Conservation (phyloP, 1,284 basidiomycete species). For the Cystobasidium slooffiae region DNA sequence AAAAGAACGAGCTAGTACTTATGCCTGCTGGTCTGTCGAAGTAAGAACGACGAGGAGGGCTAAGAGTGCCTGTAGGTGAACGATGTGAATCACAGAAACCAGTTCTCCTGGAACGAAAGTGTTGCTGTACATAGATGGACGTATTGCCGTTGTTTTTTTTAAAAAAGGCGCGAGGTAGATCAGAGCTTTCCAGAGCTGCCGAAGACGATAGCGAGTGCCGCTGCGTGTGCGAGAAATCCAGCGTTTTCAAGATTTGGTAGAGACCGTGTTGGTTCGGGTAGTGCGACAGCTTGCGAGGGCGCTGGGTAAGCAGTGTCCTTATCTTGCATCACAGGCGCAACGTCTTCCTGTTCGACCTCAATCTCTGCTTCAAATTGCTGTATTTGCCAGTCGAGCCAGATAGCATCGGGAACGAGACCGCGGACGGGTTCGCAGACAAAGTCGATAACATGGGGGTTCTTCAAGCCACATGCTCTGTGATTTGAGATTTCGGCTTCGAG, state of each 20-base stretch:
- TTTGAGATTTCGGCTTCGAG: conserved; percentile 27
- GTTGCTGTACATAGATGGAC: neutral
- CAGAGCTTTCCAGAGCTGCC: neutral
- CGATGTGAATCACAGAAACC: no score
- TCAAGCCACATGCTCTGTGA: conserved; percentile 26
- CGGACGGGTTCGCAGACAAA: conserved; percentile 37
- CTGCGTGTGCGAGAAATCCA: conserved; percentile 12
- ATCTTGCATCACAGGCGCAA: neutral
- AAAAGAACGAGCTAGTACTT: neutral
- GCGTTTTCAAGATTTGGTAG: neutral
- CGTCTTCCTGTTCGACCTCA: neutral
- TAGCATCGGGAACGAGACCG: conserved; percentile 29
- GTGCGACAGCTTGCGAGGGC: neutral
- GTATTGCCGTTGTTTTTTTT: neutral
- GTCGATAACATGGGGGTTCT: conserved; percentile 36
- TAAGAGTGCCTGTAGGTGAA: no score
- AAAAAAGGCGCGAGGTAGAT: neutral
- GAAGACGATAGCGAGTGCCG: conserved; percentile 6
- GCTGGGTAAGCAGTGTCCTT: neutral
- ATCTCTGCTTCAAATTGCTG: conserved; percentile 21
- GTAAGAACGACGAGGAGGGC: no score
- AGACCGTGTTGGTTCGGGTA: neutral
- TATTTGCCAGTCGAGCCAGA: conserved; percentile 22
- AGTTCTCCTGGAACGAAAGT: neutral
- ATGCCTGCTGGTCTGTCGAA: no score